Evolutionary conservation across 2,329 filamentous ascomycete genomes (phyloP), one percentile per base, ranked within the genome.

Genomic region (Mycosphaerella arachidis): DNA sequence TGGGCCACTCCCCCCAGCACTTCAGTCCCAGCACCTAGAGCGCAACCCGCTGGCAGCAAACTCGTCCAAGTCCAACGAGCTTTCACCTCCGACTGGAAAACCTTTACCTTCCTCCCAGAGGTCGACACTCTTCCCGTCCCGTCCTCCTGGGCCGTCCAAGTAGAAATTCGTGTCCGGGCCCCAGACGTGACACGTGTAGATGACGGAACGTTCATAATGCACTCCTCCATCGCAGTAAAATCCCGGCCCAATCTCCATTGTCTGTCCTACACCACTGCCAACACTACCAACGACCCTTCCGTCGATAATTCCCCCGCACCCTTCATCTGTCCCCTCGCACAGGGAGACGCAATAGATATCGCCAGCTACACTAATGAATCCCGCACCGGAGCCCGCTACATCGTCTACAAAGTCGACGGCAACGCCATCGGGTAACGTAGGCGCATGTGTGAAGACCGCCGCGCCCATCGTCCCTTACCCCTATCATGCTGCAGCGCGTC

Each of bases 101-200:
- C 63, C 9, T 76, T 74, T 71, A 68, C 56, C 1, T 59, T 75
- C 37, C 60, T 66, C 24, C 70, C 76, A 13, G 35, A 71, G 65
- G 20, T 68, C 59, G 84, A 87, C 63, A 80, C 81, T 1, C 75
- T 88, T 12, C 82, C 84, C 0, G 71, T 73, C 5, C 63, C 81
- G 4, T 78, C 78, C 3, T 66, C 75, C 7, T 88, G 86, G 85
- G 81, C 72, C 16, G 61, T 68, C 18, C 20, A 60, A 16, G 55
- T 81, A 33, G 80, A 76, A 1, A 70, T 71, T 4, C 78, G 83
- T 56, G 82, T 81, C 31, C 88, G 84, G 84, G 85, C 85, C 0
- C 86, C 85, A 6, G 84, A 86, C 67, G 82, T 88, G 6, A 58
- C 72, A 84, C 43, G 67, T 62, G 63, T 70, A 10, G 55, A 63